Evolutionary conservation across 2,329 filamentous ascomycete genomes (phyloP).

Genomic region (Aspergillus texensis): DNA sequence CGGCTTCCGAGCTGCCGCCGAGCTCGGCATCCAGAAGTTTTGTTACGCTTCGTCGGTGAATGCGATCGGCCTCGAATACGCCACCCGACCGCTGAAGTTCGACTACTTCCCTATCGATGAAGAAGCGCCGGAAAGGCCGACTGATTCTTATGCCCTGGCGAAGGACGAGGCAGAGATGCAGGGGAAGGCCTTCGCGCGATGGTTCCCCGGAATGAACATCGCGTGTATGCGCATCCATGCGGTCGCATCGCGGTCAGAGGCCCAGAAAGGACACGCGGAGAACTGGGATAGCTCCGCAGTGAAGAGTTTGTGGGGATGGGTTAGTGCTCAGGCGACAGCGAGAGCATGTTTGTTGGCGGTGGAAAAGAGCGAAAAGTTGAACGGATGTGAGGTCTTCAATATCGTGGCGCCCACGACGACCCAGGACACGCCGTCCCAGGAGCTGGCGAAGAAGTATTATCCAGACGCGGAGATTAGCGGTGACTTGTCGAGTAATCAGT

Average conservation of each 20-base stretch:
- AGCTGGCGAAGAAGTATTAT: constrained; percentile 29
- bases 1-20: constrained; percentile 41
- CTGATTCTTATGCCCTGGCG: constrained; percentile 41
- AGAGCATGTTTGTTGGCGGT: constrained; percentile 39
- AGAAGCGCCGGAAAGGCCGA: constrained; percentile 35
- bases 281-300: constrained; percentile 39
- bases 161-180: constrained; percentile 41
- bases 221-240: constrained; percentile 44
- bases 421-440: constrained; percentile 23
- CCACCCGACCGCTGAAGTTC: constrained; percentile 37
- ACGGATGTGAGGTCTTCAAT: constrained; percentile 41
- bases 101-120: constrained; percentile 45
- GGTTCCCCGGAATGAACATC: constrained; percentile 43
- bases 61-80: constrained; percentile 42
- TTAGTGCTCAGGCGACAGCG: constrained; percentile 37
- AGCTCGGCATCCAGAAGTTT: constrained; percentile 37
- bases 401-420: constrained; percentile 37
- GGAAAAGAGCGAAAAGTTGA: constrained; percentile 33
- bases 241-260: constrained; percentile 33
- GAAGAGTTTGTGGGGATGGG: constrained; percentile 43
- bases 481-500: constrained; percentile 26
- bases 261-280: constrained; percentile 35
- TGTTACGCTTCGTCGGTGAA: constrained; percentile 44
- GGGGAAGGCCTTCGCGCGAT: constrained; percentile 36
- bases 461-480: constrained; percentile 27